Base-by-base conservation (phyloP, 1,284 basidiomycete species). In the Heterobasidion occidentale region DNA sequence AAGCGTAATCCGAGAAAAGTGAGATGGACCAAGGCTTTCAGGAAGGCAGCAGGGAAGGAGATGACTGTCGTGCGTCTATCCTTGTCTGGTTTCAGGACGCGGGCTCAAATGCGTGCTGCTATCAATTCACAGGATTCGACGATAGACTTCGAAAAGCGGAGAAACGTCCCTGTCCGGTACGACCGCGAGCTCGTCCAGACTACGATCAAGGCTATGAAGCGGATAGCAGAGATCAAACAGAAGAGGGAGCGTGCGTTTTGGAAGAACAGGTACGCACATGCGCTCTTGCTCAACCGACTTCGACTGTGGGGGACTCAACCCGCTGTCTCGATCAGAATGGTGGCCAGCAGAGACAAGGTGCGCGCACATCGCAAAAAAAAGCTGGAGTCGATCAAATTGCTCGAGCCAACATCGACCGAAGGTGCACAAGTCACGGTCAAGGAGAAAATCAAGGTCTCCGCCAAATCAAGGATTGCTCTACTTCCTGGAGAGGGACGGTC, bases 1-100 rank as follows among this genome's bases (percentile, higher is more conserved):
- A 99, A 99, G 79, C 90, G 97, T 53, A 99, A 99, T 76, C 97
- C 97, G 51, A 86, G 97, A 62, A 99, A 99, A 76, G 95, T 99
- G 53, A 84, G 93, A 66, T 99, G 97, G 97, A 99, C 97, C 55
- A 99, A 99, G 75, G 97, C 97, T 15, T 99, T 99, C 84, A 84
- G 97, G 65, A 98, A 96, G 72, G 94, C 97, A 27, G 92, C 94
- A 58, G 97, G 97, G 62, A 99, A 99, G 77, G 97, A 99, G 77
- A 99, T 99, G 97, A 96, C 92, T 12, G 91, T 99, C 67, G 94
- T 95, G 67, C 71, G 90, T 73, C 34, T n/a, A 61, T 17, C 27
- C 36, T 45, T 50, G 19, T 45, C 14, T 27, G 15, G 27, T 52
- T 19, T 50, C 46, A 17, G 49, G 46, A 55, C 38, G 35, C 55